Conservation (phyloP, 140 eudicot species). For the Anethum foeniculum region DNA sequence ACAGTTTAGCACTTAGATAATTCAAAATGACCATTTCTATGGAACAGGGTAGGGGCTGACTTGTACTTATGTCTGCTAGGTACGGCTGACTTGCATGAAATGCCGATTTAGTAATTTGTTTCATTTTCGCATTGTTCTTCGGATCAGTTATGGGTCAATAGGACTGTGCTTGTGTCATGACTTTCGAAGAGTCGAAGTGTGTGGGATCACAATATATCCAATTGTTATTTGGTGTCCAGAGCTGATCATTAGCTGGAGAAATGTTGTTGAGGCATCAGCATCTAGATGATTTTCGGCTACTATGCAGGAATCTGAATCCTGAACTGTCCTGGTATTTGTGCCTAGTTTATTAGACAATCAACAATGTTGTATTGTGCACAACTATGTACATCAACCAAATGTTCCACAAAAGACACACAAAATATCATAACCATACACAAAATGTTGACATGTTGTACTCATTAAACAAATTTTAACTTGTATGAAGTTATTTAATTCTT, state of each 20-base stretch:
- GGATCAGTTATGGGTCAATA: background rate
- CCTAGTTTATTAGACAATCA: background rate
- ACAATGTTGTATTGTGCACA: conserved; percentile 7
- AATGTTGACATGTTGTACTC: background rate
- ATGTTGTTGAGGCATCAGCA: background rate
- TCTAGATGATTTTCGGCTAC: background rate
- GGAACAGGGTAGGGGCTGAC: background rate
- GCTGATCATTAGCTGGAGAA: background rate
- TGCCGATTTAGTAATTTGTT: background rate
- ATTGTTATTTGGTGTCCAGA: background rate
- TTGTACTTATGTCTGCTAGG: background rate
- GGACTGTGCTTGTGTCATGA: background rate
- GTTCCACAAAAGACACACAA: background rate
- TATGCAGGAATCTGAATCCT: background rate
- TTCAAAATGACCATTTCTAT: background rate
- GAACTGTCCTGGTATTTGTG: background rate
- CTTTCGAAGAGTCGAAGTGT: background rate
- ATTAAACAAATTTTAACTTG: background rate
- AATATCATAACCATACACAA: background rate
- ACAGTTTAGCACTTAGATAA: background rate
- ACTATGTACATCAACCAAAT: conserved; percentile 5
- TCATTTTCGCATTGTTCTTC: background rate
- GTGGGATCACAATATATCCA: background rate
- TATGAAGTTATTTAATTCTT: background rate
- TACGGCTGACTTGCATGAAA: background rate